A percentile compares a stretch with the other conserved stretches of the same genome.
Evolutionary conservation across 2,329 filamentous ascomycete genomes (phyloP).

Genomic region (Penicillium sp.): DNA sequence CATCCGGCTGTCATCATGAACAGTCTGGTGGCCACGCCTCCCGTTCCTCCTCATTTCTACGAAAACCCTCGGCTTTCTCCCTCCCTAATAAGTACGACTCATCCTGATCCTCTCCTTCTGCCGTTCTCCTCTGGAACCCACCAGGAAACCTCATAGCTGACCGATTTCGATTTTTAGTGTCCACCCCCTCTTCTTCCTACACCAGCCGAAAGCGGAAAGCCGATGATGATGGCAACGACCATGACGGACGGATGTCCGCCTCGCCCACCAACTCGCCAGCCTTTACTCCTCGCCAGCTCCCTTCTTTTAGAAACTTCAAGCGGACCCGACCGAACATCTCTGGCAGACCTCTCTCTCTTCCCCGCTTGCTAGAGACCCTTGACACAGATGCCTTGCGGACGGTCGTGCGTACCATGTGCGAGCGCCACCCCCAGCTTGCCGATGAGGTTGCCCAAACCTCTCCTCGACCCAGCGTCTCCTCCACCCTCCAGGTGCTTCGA

Average conservation of each 20-base stretch:
- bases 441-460: conserved; percentile 81
- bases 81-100: conserved; percentile 57
- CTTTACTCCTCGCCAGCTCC: conserved; percentile 66
- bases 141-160: conserved; percentile 13
- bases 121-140: neutral
- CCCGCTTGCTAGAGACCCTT: conserved; percentile 89
- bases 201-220: conserved; percentile 80
- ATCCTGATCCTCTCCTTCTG: conserved; percentile 7
- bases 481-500: conserved; percentile 75
- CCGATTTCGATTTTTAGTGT: conserved; percentile 28
- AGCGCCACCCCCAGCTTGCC: conserved; percentile 81
- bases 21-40: conserved; percentile 59
- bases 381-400: conserved; percentile 80
- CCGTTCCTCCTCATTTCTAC: conserved; percentile 64
- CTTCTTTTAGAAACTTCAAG: conserved; percentile 68
- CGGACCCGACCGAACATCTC: conserved; percentile 67
- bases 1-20: conserved; percentile 56
- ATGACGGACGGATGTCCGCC: conserved; percentile 84
- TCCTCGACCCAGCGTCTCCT: conserved; percentile 80
- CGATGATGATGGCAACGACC: conserved; percentile 64
- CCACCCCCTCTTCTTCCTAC: conserved; percentile 42
- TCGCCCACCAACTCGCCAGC: conserved; percentile 83
- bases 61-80: conserved; percentile 61
- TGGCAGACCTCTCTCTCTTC: conserved; percentile 65
- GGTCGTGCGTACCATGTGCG: conserved; percentile 87